These are phyloP conservation scores for Ophidiomyces ophidiicola DNA, from an alignment of 2,329 filamentous ascomycete species.

Conservation along the genomic window DNA sequence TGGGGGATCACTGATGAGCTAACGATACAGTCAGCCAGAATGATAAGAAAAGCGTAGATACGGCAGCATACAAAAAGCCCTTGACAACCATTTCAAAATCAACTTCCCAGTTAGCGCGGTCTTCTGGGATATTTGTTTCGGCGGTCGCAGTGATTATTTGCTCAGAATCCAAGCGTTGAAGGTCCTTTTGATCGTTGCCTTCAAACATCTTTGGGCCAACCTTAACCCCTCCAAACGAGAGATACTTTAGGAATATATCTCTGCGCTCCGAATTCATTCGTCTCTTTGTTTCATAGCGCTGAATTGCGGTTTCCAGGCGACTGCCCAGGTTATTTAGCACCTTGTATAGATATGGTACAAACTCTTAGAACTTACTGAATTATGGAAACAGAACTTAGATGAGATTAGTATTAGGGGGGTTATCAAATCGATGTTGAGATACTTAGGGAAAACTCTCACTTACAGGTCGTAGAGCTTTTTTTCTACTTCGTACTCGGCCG, in stretches of 20 bases:
- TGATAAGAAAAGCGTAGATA: background rate
- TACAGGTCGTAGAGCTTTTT: slow-evolving; percentile 55
- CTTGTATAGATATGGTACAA: background rate
- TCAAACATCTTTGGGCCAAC: slow-evolving; percentile 49
- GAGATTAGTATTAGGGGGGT: slow-evolving; percentile 14
- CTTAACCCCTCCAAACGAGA: slow-evolving; percentile 72
- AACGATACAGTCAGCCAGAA: slow-evolving; percentile 7
- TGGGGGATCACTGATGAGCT: slow-evolving; percentile 47
- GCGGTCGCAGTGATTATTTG: slow-evolving; percentile 55
- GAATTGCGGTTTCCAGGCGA: slow-evolving; percentile 74
- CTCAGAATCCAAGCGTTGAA: slow-evolving; percentile 49
- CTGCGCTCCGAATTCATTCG: slow-evolving; percentile 54
- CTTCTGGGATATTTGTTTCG: slow-evolving; percentile 29
- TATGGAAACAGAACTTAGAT: slow-evolving; percentile 41
- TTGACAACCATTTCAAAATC: slow-evolving; percentile 69
- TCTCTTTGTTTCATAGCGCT: slow-evolving; percentile 65
- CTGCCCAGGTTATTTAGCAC: slow-evolving; percentile 35
- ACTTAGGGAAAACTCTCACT: slow-evolving; percentile 21
- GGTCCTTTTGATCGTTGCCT: slow-evolving; percentile 49
- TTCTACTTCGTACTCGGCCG: slow-evolving; percentile 55
- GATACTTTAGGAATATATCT: slow-evolving; percentile 63
- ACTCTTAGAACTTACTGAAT: slow-evolving; percentile 49
- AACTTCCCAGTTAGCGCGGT: slow-evolving; percentile 58
- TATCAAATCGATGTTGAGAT: background rate
- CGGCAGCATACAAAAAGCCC: slow-evolving; percentile 57